Conservation (phyloP, 805 yeast genomes). For the Ogataea ganodermae region DNA sequence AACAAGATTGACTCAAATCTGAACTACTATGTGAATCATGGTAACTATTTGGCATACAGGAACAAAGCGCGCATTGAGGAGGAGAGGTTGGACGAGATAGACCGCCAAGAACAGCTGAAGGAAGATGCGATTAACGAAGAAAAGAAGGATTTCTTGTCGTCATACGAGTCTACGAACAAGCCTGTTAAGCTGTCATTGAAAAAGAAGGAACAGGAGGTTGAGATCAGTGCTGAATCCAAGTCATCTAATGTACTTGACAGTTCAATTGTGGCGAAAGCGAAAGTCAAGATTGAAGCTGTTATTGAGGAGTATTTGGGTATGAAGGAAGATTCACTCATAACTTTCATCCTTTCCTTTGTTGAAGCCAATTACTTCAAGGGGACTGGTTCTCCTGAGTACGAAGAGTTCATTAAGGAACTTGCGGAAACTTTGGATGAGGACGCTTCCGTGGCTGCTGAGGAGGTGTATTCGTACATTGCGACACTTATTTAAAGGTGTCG, state of each 20-base stretch:
- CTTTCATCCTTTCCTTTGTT: slow-evolving; percentile 44
- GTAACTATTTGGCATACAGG: slow-evolving; percentile 45
- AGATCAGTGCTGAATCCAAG: slow-evolving; percentile 1
- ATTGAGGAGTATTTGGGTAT: slow-evolving; percentile 56
- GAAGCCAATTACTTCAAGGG: slow-evolving; percentile 35
- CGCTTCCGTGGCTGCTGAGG: slow-evolving; percentile 33
- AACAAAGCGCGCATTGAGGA: slow-evolving; percentile 41
- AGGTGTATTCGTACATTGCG: slow-evolving; percentile 14
- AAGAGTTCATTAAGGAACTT: slow-evolving; percentile 45
- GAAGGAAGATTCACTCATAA: slow-evolving; percentile 50
- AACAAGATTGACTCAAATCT: slow-evolving; percentile 38
- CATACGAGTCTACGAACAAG: slow-evolving; percentile 19
- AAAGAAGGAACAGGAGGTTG: slow-evolving; percentile 16
- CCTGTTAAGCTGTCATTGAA: slow-evolving; percentile 28
- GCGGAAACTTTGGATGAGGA: slow-evolving; percentile 51
- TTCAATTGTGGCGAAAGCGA: slow-evolving; percentile 28
- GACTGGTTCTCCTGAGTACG: slow-evolving; percentile 31
- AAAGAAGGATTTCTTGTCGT: slow-evolving; percentile 18
- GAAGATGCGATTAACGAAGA: slow-evolving; percentile 24
- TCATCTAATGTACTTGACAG: neutral
- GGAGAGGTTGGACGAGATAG: slow-evolving; percentile 43
- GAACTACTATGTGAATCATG: slow-evolving; percentile 43
- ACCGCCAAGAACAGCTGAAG: slow-evolving; percentile 38
- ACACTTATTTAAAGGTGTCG: slow-evolving; percentile 3
- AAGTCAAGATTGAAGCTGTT: slow-evolving; percentile 41